Evolutionary conservation across 495 filamentous ascomycete species (phyloP).

Genomic region (Extremus antarcticus): DNA sequence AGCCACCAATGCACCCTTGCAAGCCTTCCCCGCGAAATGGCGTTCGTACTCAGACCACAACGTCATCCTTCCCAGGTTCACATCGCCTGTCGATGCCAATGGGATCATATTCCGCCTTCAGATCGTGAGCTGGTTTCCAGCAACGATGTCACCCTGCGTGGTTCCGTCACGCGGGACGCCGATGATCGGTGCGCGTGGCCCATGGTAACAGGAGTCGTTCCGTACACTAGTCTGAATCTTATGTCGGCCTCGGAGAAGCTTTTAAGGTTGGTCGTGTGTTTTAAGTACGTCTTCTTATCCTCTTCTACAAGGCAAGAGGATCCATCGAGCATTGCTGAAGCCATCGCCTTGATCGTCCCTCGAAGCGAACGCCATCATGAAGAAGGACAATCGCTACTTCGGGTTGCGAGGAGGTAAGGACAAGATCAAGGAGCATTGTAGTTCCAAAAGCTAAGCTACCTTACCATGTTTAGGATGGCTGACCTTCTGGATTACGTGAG

Average conservation of each 20-base stretch:
- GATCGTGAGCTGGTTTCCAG: too few relatives aligned
- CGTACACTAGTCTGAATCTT: neutral
- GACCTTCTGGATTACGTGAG: slow-evolving; percentile 19
- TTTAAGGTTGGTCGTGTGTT: neutral
- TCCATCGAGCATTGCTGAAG: neutral
- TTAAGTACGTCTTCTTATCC: neutral
- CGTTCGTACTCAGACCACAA: neutral
- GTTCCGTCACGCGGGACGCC: neutral
- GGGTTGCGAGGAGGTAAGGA: slow-evolving; percentile 14
- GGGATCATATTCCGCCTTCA: too few relatives aligned
- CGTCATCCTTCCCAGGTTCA: too few relatives aligned
- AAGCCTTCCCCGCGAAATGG: neutral
- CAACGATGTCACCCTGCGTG: neutral
- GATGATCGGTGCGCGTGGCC: neutral
- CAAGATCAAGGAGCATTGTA: too few relatives aligned
- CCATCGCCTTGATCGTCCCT: too few relatives aligned
- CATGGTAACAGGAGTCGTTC: neutral
- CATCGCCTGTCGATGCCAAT: too few relatives aligned
- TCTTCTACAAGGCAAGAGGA: neutral
- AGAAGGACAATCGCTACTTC: slow-evolving; percentile 18
- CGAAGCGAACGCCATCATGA: neutral
- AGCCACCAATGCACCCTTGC: neutral
- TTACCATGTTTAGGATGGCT: too few relatives aligned
- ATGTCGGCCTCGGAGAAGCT: neutral
- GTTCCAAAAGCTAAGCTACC: too few relatives aligned